A percentile compares a stretch with the other conserved stretches of the same genome.
These are phyloP conservation scores for Claviceps sp. DNA, from an alignment of 2,329 filamentous ascomycete genomes.

Conservation along the genomic window DNA sequence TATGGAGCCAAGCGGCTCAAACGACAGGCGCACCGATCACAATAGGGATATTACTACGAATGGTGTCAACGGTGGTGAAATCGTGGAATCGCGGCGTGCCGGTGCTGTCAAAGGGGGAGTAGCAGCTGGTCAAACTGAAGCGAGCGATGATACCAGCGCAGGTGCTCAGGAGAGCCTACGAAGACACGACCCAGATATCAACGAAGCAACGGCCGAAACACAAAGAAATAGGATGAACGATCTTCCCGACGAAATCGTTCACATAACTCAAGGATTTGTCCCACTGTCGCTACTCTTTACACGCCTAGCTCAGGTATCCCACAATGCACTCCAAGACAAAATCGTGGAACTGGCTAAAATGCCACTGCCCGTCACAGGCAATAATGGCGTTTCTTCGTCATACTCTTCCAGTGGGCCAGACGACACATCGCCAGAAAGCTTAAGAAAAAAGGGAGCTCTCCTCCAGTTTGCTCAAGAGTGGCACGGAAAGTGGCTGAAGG, in stretches of 20 bases:
- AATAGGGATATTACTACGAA: conserved; percentile 34
- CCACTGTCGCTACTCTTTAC: conserved; percentile 62
- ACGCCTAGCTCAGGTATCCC: conserved; percentile 70
- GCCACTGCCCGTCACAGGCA: conserved; percentile 36
- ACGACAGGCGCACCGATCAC: conserved; percentile 41
- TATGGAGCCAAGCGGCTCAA: conserved; percentile 42
- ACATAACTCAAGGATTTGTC: conserved; percentile 65
- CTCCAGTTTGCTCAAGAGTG: conserved; percentile 67
- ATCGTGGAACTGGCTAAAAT: conserved; percentile 58
- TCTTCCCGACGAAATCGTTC: conserved; percentile 47
- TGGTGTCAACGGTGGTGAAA: conserved; percentile 27
- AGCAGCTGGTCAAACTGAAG: conserved; percentile 3
- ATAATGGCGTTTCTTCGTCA: conserved; percentile 35
- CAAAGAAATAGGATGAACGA: conserved; percentile 33
- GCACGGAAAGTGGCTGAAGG: conserved; percentile 83
- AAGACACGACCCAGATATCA: not conserved
- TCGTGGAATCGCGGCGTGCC: conserved; percentile 11
- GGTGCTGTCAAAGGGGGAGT: conserved; percentile 21
- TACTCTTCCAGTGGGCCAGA: conserved; percentile 24
- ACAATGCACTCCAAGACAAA: conserved; percentile 60
- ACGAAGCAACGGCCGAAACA: not conserved
- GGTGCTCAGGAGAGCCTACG: conserved; percentile 14
- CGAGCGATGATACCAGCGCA: conserved; percentile 8
- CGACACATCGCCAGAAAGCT: conserved; percentile 50
- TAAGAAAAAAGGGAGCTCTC: conserved; percentile 62